Base-by-base conservation (phyloP, 306 rosid genomes). In the Dalbergia oliveri region DNA sequence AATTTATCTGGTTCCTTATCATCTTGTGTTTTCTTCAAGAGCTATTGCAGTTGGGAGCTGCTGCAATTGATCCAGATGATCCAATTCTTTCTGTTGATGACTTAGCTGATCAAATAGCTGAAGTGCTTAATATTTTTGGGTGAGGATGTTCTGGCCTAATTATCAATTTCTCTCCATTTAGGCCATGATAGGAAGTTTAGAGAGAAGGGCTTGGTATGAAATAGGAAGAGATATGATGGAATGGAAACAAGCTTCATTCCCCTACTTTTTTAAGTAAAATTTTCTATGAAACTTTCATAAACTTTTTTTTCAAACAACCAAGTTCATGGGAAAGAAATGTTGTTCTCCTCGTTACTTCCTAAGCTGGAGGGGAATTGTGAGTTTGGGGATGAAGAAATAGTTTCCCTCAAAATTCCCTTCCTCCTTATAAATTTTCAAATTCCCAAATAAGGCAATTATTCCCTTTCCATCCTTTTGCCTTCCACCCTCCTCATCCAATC, bases 81-180 rank as follows among this genome's bases (percentile, higher is more conserved):
- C 89, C 90, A 37, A 75, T 93, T 82, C 90, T 89, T 84, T 90
- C 98, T 58, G 94, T 84, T 45, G 99, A 93, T 81, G 98, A 91
- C 84, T 89, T 95, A 26, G 98, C 96, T 16, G 98, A 95, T 89
- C 99, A 95, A 87, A 87, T 95, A 79, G 96, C 87, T 1, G 98
- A 95, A 77, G 97, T 95, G 86, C 97, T 95, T 21, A 88, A 95
- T 78, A 90, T 76, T 86, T 95, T 95, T 81, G 92, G 97, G 99
- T 91, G 87, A 89, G 85, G 14, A 39, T 19, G 18, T 81, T 85
- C 50, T 39, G 75, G 49, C 79, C 73, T 62, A 45, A 37, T 43
- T 33, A 31, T 50, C 54, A 56, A 19, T 34, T 41, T 47, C 66
- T 72, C 43, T 79, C 64, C 37, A 47, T 58, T 31, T 68, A 83